phyloP scores from a whole-genome alignment of 495 filamentous ascomycete species.

The Penicillium arizonense region DNA sequence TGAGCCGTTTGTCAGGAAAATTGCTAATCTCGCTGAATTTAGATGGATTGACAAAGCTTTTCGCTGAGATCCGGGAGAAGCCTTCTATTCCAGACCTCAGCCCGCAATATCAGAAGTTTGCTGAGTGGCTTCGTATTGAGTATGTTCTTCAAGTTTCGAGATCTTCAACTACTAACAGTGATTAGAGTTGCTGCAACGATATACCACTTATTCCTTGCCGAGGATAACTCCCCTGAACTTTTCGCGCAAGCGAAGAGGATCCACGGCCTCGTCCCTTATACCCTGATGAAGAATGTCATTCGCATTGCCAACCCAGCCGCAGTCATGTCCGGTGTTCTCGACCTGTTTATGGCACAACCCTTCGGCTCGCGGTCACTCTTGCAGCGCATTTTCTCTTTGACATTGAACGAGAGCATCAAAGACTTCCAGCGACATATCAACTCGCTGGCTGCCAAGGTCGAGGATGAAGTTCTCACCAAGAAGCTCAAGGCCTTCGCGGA shows the following conservation, averaged over 20 bases:
- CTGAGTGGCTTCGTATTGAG: conserved; percentile 97
- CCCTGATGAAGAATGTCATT: conserved; percentile 91
- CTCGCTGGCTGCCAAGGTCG: conserved; percentile 67
- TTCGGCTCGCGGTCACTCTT: conserved; percentile 86
- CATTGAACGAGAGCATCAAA: conserved; percentile 84
- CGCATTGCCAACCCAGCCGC: conserved; percentile 92
- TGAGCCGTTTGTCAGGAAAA: neutral
- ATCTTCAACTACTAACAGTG: conserved; percentile 10
- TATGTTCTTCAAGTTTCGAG: conserved; percentile 20
- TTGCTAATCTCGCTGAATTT: neutral
- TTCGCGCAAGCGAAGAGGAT: conserved; percentile 93
- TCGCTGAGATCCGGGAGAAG: conserved; percentile 88
- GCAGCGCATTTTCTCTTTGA: conserved; percentile 90
- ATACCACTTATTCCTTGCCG: conserved; percentile 95
- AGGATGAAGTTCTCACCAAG: conserved; percentile 71
- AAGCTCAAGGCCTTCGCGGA: conserved; percentile 80
- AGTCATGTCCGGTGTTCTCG: conserved; percentile 89
- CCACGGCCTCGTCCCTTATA: conserved; percentile 91
- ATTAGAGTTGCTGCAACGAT: conserved; percentile 82
- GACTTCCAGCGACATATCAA: conserved; percentile 84
- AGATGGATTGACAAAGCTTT: conserved; percentile 91
- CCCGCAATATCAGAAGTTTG: conserved; percentile 95
- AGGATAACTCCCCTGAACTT: conserved; percentile 94
- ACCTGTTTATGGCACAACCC: conserved; percentile 92
- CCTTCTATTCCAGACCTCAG: conserved; percentile 80